These are phyloP conservation scores for Peronospora farinosa DNA, from an alignment of 352 stramenopile genomes.

Conservation along the genomic window DNA sequence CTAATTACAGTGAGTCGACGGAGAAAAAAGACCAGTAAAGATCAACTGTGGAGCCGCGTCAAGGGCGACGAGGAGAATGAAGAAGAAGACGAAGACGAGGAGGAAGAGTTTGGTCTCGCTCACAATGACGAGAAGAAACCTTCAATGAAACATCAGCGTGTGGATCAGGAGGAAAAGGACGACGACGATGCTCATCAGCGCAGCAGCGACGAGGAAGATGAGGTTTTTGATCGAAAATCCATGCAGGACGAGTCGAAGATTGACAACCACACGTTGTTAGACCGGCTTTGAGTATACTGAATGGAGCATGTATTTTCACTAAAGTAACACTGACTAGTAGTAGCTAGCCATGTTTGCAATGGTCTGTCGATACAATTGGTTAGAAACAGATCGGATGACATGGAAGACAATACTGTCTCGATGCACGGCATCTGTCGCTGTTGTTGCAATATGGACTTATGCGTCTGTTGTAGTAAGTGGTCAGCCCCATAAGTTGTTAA, in stretches of 20 bases:
- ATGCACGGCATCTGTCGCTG: slow-evolving; percentile 1
- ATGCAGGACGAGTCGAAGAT: slow-evolving; percentile 42
- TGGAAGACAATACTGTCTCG: not conserved
- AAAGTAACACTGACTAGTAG: not conserved
- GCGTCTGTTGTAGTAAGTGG: not conserved
- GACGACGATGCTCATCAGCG: slow-evolving; percentile 29
- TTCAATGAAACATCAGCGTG: slow-evolving; percentile 33
- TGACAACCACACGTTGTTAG: slow-evolving; percentile 46
- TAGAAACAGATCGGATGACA: slow-evolving; percentile 18
- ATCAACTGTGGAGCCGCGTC: slow-evolving; percentile 61
- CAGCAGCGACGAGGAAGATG: slow-evolving; percentile 60
- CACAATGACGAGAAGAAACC: slow-evolving; percentile 22
- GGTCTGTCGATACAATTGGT: slow-evolving; percentile 2
- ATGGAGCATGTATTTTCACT: slow-evolving; percentile 6
- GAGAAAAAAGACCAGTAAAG: slow-evolving; percentile 46
- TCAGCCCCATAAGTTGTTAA: slow-evolving; percentile 16
- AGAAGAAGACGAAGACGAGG: slow-evolving; percentile 55
- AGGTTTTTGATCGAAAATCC: slow-evolving; percentile 56
- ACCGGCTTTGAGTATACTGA: slow-evolving; percentile 41
- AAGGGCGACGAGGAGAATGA: slow-evolving; percentile 62
- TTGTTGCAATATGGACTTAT: slow-evolving; percentile 6
- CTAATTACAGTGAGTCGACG: slow-evolving; percentile 56
- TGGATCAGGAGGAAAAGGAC: slow-evolving; percentile 30
- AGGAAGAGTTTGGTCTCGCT: slow-evolving; percentile 55
- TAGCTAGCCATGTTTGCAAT: slow-evolving; percentile 2